Conservation (phyloP, 768 basidiomycete species). For the Clavaria fumosa region DNA sequence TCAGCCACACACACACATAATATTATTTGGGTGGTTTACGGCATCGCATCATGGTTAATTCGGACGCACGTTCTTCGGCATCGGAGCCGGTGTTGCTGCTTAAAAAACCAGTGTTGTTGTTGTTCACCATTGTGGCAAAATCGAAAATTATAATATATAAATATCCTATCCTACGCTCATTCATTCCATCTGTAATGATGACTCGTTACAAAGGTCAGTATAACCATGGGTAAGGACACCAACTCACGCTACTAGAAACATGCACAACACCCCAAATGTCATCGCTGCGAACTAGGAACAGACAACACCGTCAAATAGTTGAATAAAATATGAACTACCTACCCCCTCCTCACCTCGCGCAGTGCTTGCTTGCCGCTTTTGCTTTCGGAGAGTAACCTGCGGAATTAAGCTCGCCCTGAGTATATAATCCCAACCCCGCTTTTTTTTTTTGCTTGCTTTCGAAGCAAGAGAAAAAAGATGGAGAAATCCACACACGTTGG, state of each 20-base stretch:
- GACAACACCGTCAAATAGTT: slow-evolving; percentile 5
- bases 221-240: not conserved
- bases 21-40: too few relatives aligned
- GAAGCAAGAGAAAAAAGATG: not conserved
- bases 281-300: slow-evolving; percentile 68
- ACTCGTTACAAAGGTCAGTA: not conserved
- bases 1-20: too few relatives aligned
- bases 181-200: slow-evolving; percentile 53
- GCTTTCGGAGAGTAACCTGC: slow-evolving; percentile 71
- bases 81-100: too few relatives aligned
- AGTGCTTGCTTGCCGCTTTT: slow-evolving; percentile 80
- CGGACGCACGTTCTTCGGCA: too few relatives aligned
- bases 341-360: slow-evolving; percentile 78
- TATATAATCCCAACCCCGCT: too few relatives aligned
- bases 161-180: slow-evolving; percentile 21
- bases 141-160: too few relatives aligned
- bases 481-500: slow-evolving; percentile 50
- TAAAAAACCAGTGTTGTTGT: too few relatives aligned
- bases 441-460: too few relatives aligned
- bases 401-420: too few relatives aligned
- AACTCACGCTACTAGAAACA: slow-evolving; percentile 85
- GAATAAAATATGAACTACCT: too few relatives aligned
- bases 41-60: too few relatives aligned
- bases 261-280: slow-evolving; percentile 80
- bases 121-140: too few relatives aligned